Evolutionary conservation across 345 rosid species (phyloP), one percentile per base, ranked within the genome.

Genomic region (Citrus inodora): DNA sequence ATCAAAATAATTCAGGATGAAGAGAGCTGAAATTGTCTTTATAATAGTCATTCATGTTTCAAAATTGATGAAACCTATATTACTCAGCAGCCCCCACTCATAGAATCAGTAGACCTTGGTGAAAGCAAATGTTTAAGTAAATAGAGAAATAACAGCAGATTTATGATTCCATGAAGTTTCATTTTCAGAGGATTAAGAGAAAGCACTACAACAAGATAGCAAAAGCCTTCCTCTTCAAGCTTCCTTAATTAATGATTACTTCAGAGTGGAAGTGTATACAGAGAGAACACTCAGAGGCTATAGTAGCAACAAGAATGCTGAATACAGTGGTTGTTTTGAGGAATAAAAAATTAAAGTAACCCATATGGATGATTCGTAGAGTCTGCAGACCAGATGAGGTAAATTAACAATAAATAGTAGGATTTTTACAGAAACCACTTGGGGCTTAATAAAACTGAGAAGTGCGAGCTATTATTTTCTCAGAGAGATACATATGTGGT

Each of bases 31-130:
- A 62, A 65, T 33, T 13, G 9, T 74, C 63, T 9, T 67, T 73
- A 37, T 4, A 72, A 6, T 61, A 72, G 75, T 67, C 73, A 73
- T 27, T 81, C 61, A 70, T 69, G 32, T 74, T 80, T 70, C 35
- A 56, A 80, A 56, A 66, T 40, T 55, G 42, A 73, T 67, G 13
- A 67, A 9, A 78, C 38, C 63, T 58, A 35, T 48, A 75, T 46
- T 40, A 21, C 77, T 46, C n/a, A 68, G 59, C 65, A n/a, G 40
- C 71, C 22, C 25, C 27, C 10, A 35, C 58, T 22, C 61, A 32
- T 3, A 75, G 63, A 75, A 56, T 37, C 24, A 37, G 51, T n/a
- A 82, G 64, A 27, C 24, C 51, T 48, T 25, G 48, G 67, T 40
- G 70, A 46, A 65, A 70, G 48, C 65, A 51, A 75, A 8, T 59